Conservation (phyloP, 129 eudicot genomes). For the Lactuca saligna region DNA sequence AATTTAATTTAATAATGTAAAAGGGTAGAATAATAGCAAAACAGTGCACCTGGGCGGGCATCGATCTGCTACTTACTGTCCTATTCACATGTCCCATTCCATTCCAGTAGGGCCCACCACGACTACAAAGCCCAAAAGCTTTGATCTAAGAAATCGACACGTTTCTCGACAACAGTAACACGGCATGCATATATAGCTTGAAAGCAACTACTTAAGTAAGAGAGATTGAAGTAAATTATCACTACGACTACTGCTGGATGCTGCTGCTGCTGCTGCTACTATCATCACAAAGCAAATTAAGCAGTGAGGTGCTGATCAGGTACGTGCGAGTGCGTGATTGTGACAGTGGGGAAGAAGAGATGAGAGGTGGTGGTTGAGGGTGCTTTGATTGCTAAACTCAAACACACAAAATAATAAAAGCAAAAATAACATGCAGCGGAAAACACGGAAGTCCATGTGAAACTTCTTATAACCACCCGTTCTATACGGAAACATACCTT, state of each 20-base stretch:
- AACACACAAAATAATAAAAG: constrained; percentile 24
- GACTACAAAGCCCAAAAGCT: neutral
- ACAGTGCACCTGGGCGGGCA: constrained; percentile 23
- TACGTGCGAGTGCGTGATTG: constrained; percentile 18
- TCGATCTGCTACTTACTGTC: constrained; percentile 9
- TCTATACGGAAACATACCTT: constrained; percentile 27
- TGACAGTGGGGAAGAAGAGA: constrained; percentile 13
- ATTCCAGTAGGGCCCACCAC: constrained; percentile 9
- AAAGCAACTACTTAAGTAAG: neutral
- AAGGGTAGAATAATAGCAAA: constrained; percentile 26
- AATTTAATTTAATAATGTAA: neutral
- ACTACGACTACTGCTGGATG: neutral
- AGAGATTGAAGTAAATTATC: neutral
- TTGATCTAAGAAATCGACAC: constrained; percentile 7
- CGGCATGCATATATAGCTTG: neutral
- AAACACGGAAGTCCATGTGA: constrained; percentile 85
- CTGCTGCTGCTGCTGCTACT: too few relatives aligned
- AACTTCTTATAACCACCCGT: constrained; percentile 49
- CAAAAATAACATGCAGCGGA: constrained; percentile 41
- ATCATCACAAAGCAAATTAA: too few relatives aligned
- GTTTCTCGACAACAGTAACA: neutral
- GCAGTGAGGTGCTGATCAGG: neutral
- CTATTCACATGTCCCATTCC: constrained; percentile 25
- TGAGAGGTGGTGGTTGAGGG: constrained; percentile 26
- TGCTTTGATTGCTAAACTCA: constrained; percentile 23